These are phyloP conservation scores for Oryza glumipatula DNA, from an alignment of 176 grass and related monocot genomes.

Conservation along the genomic window DNA sequence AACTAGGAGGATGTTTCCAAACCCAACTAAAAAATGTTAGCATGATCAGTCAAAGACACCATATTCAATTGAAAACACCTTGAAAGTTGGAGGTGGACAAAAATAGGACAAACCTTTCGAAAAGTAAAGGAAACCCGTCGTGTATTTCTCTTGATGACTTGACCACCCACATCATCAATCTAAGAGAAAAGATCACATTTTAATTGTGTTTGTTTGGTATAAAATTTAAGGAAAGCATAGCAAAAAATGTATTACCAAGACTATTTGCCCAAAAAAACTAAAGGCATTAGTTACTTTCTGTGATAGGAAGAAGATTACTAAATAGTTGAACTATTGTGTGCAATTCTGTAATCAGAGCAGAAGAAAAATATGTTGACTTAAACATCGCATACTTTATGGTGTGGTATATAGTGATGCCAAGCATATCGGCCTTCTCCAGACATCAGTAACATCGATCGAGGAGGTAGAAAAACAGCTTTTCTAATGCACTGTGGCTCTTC, in stretches of 20 bases:
- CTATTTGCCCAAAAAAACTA: neutral
- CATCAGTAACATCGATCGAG: slow-evolving; percentile 85
- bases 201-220: slow-evolving; percentile 19
- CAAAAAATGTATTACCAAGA: neutral
- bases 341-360: neutral
- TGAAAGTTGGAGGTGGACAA: neutral
- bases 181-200: slow-evolving; percentile 29
- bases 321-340: neutral
- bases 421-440: slow-evolving; percentile 94
- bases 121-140: slow-evolving; percentile 93
- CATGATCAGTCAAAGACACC: slow-evolving; percentile 2
- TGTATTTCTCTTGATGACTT: slow-evolving; percentile 68
- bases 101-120: slow-evolving; percentile 66
- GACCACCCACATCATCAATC: slow-evolving; percentile 69
- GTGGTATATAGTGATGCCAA: slow-evolving; percentile 99
- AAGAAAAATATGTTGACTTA: neutral
- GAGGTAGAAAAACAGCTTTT: slow-evolving; percentile 83
- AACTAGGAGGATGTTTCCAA: neutral
- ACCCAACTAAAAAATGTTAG: slow-evolving; percentile 26
- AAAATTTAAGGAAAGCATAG: neutral
- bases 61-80: neutral
- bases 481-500: slow-evolving; percentile 50
- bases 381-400: slow-evolving; percentile 77
- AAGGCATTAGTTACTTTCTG: neutral
- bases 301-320: neutral